Evolutionary conservation across 306 rosid species (phyloP), one percentile per base, ranked within the genome.

Genomic region (Parietaria judaica): DNA sequence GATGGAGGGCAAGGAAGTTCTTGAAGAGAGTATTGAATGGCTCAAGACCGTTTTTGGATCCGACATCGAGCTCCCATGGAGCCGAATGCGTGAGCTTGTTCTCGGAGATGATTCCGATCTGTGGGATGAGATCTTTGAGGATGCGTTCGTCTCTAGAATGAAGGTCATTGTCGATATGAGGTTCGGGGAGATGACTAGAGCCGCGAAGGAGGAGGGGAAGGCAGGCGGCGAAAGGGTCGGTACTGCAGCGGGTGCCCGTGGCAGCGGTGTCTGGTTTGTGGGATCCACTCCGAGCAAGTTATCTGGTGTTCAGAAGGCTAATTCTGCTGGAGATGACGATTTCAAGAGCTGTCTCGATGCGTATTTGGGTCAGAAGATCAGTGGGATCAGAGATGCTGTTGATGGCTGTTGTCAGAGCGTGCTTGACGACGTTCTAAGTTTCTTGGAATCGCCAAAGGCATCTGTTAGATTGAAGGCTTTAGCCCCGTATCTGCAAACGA

Each of bases 61-160:
- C 0, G 94, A 88, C 81, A 78, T 88, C 64, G 97, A 88, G 86
- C 72, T 88, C 73, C 99, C 99, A 1, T 92, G 99, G 99, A 92
- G 88, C 73, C 76, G 97, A 76, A 86, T 84, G 72, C 81, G 90
- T 41, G 99, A 92, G 57, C 99, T 92, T 12, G 94, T 92, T 67
- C 71, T 92, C 69, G 95, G 84, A 78, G 99, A 92, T 31, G 90
- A 86, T 63, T 88, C 84, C 0, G 90, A 92, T 77, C 88, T 92
- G 6, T 92, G 97, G 97, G 99, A 92, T 72, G 92, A 85, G 66
- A 86, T 92, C 52, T 88, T 92, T 37, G 99, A 92, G 71, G 78
- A 79, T 14, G 85, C 88, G 51, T 92, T 86, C 71, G 76, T 83
- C 17, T 66, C 79, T 50, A 82, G 99, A 84, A 92, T 92, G 96